Base-by-base conservation (phyloP, 2,329 filamentous ascomycete species). In the Apiospora pterosperma region DNA sequence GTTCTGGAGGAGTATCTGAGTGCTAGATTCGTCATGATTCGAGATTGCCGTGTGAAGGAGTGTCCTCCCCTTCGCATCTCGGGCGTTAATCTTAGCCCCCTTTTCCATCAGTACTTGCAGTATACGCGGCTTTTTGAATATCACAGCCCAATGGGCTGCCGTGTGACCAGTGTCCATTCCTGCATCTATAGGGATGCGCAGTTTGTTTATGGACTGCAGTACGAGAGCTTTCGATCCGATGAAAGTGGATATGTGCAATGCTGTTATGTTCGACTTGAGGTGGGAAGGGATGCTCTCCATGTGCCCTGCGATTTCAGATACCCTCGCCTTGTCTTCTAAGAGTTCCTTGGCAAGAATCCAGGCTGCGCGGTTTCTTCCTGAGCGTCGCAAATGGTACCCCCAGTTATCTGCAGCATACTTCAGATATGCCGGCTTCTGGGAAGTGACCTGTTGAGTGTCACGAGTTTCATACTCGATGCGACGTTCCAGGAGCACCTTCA, bases 391-490 rank as follows among this genome's bases (percentile, higher is more conserved):
- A 7, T 55, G 48, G 28, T 55, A 55, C 3, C 48, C 48, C 48
- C 48, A 55, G 34, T 55, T 16, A 1, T 55, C 48, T 11, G 48
- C 48, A 19, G 28, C 48, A 34, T 55, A 55, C 1, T 16, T 34
- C 10, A 55, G 16, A 34, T 55, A 55, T 4, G 28, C 25, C 14
- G 16, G 23, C 23, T 16, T 28, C 1, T n/a, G 5, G 1, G 14
- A 19, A 6, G 25, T 10, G 2, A 4, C 6, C 0, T 10, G 19
- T 1, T 34, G 16, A 10, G 16, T n/a, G 7, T 16, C 1, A 5
- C 0, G 7, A 7, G 1, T 4, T 11, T 3, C 7, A 19, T 55
- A 3, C 3, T 8, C 1, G 7, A 7, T 2, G 2, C 25, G 3
- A 31, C 28, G 28, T 34, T 55, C 28, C 28, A 34, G 28, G 25